Percentiles rank a stretch among this genome's conserved stretches.
Evolutionary conservation across 352 stramenopile species (phyloP).

Genomic region (Lagenidium giganteum): DNA sequence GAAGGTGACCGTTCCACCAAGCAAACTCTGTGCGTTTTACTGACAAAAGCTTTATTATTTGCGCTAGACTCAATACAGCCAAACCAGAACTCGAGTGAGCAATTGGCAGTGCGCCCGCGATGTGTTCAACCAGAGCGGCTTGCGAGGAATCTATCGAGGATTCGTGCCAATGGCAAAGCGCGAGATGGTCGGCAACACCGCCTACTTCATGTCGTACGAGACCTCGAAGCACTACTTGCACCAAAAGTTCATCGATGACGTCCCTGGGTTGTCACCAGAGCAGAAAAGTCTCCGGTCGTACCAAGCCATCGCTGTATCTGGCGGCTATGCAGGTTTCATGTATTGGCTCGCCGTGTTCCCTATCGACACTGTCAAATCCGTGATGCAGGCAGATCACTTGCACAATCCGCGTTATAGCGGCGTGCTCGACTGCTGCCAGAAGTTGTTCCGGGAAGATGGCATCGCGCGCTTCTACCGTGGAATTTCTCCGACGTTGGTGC

Average conservation of each 20-base stretch:
- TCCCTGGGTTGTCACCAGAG: conserved; percentile 25
- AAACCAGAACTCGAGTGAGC: conserved; percentile 36
- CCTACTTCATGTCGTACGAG: conserved; percentile 75
- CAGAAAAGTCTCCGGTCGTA: conserved; percentile 43
- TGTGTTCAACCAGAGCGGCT: conserved; percentile 35
- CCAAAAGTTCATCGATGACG: conserved; percentile 28
- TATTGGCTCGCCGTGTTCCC: conserved; percentile 68
- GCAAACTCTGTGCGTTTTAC: not conserved
- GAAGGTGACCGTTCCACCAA: not conserved
- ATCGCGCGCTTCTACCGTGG: conserved; percentile 49
- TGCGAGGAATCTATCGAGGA: conserved; percentile 55
- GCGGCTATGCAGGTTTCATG: conserved; percentile 58
- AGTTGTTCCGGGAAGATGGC: conserved; percentile 51
- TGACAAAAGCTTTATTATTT: too few relatives aligned
- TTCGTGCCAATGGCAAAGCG: conserved; percentile 41
- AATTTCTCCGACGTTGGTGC: conserved; percentile 54
- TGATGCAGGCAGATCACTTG: conserved; percentile 59
- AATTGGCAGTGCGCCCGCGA: conserved; percentile 54
- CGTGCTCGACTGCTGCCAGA: conserved; percentile 39
- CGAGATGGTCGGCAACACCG: conserved; percentile 69
- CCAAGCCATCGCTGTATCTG: conserved; percentile 48
- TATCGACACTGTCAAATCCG: conserved; percentile 65
- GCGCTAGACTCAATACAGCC: conserved; percentile 40
- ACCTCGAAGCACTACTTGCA: conserved; percentile 38
- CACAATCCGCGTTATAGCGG: conserved; percentile 44